Percentiles rank a stretch among this genome's conserved stretches.
Conservation (phyloP, 1,284 basidiomycete genomes). For the Trametes hirsuta region DNA sequence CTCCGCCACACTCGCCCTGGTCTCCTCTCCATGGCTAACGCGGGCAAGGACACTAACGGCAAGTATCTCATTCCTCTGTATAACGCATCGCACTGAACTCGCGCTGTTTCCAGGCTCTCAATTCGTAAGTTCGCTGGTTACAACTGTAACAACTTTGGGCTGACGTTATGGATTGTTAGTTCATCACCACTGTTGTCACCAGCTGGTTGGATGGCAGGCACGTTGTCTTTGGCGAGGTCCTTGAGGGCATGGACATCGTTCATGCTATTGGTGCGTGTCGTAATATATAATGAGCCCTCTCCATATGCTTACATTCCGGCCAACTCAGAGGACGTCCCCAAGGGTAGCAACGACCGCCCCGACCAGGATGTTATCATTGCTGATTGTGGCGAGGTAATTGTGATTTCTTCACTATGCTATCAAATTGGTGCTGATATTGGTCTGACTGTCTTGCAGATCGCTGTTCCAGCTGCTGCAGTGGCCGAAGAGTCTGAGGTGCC, state of each 20-base stretch:
- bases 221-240: conserved; percentile 89
- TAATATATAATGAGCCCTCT: background rate
- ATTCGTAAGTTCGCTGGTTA: conserved; percentile 57
- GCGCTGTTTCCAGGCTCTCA: conserved; percentile 67
- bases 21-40: conserved; percentile 92
- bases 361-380: conserved; percentile 74
- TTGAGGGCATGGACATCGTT: conserved; percentile 91
- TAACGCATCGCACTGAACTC: conserved; percentile 9
- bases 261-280: conserved; percentile 65
- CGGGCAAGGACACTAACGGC: conserved; percentile 87
- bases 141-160: conserved; percentile 3
- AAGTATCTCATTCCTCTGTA: conserved; percentile 15
- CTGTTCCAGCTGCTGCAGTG: conserved; percentile 61
- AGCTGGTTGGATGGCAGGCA: conserved; percentile 80
- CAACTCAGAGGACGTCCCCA: conserved; percentile 67
- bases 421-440: background rate
- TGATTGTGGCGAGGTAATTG: conserved; percentile 80
- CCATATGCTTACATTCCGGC: conserved; percentile 7
- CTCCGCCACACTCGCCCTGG: conserved; percentile 88
- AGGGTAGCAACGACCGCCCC: conserved; percentile 73
- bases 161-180: conserved; percentile 46
- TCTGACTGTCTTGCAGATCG: conserved; percentile 50
- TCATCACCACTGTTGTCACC: conserved; percentile 82
- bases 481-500: conserved; percentile 86
- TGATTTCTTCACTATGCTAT: background rate